A percentile compares a stretch with the other conserved stretches of the same genome.
phyloP scores from a whole-genome alignment of 1,284 basidiomycete species.

The Ceratorhiza oryzae-sativae region DNA sequence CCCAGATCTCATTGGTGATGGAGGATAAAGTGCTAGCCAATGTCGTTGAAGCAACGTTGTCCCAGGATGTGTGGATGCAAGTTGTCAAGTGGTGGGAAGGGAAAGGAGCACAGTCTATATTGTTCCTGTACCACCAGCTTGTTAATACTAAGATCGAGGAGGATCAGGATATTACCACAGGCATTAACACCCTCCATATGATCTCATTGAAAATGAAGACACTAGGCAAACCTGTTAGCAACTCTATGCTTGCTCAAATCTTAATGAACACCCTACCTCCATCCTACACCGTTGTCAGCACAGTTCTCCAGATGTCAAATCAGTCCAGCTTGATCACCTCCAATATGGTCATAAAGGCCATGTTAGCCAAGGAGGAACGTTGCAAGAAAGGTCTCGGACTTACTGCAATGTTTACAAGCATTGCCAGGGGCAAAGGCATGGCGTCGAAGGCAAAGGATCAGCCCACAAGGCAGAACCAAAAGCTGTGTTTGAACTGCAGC shows the following conservation, averaged over 20 bases:
- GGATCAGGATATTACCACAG: not conserved
- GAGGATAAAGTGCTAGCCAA: no score
- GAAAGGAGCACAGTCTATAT: no score
- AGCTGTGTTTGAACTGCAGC: constrained; percentile 9
- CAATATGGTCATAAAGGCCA: constrained; percentile 10
- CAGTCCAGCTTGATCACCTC: not conserved
- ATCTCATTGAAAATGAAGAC: not conserved
- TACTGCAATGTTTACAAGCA: not conserved
- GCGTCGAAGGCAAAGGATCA: not conserved
- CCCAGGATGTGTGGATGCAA: no score
- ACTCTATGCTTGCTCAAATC: constrained; percentile 11
- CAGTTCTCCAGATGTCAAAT: constrained; percentile 6
- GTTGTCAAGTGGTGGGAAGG: no score
- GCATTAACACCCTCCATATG: not conserved
- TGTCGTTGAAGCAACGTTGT: no score
- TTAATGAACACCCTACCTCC: constrained; percentile 17
- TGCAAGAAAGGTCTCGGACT: constrained; percentile 13
- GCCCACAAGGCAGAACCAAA: no score
- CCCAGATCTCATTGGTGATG: no score
- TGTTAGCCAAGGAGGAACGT: constrained; percentile 8
- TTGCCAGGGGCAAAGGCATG: not conserved
- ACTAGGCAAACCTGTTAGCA: not conserved
- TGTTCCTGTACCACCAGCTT: constrained; percentile 1
- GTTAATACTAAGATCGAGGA: constrained; percentile 2
- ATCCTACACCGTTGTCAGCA: constrained; percentile 13